A percentile compares a stretch with the other conserved stretches of the same genome.
Conservation (phyloP, 352 stramenopile genomes). For the Pythium oligandrum region DNA sequence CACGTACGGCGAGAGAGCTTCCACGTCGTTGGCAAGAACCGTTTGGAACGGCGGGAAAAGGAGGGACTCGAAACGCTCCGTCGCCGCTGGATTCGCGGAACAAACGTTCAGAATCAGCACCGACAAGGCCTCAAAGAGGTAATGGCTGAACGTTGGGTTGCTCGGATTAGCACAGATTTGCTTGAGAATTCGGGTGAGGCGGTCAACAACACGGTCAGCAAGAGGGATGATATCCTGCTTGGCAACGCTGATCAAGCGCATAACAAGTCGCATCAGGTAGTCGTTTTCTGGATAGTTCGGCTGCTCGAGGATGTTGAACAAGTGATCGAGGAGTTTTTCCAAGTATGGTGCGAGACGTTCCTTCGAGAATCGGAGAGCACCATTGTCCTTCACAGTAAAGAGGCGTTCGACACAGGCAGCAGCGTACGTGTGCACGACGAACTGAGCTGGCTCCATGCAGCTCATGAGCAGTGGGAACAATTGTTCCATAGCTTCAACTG, state of each 20-base stretch:
- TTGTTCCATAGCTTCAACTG: conserved; percentile 87
- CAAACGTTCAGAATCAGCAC: conserved; percentile 93
- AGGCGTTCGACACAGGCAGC: conserved; percentile 95
- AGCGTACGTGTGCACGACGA: conserved; percentile 98
- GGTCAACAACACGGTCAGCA: conserved; percentile 92
- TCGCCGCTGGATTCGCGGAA: conserved; percentile 69
- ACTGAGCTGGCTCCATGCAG: conserved; percentile 77
- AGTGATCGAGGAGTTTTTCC: conserved; percentile 88
- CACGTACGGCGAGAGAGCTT: conserved; percentile 94
- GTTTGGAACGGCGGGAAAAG: conserved; percentile 98
- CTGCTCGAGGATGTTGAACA: conserved; percentile 96
- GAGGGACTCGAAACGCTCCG: conserved; percentile 91
- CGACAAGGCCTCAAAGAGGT: conserved; percentile 98
- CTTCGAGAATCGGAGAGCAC: conserved; percentile 71
- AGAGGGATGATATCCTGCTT: conserved; percentile 92
- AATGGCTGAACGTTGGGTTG: conserved; percentile 99
- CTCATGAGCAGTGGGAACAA: conserved; percentile 92
- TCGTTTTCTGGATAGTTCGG: conserved; percentile 95
- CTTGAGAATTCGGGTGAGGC: conserved; percentile 91
- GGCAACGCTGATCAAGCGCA: conserved; percentile 92
- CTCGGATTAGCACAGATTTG: conserved; percentile 96
- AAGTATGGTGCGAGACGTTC: conserved; percentile 89
- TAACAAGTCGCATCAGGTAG: conserved; percentile 98
- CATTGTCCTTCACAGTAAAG: conserved; percentile 91
- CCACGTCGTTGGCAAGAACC: conserved; percentile 96